Conservation (phyloP, 2,329 filamentous ascomycete species). For the Graphilbum sp. region DNA sequence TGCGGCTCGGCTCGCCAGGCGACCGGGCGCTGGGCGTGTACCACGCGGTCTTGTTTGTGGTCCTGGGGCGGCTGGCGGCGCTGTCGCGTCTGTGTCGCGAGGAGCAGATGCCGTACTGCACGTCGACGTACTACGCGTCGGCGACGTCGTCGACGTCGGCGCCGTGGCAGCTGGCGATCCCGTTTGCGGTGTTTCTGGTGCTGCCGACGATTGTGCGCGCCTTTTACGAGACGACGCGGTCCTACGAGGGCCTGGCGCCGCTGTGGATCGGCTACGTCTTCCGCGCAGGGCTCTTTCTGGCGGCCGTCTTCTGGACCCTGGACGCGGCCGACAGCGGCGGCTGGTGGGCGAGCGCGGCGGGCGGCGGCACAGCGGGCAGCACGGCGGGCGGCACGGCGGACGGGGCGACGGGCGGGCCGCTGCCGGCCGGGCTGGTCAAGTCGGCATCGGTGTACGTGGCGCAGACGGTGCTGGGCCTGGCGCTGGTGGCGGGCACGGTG, state of each 20-base stretch:
- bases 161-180: conserved; percentile 72
- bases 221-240: conserved; percentile 68
- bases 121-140: conserved; percentile 89
- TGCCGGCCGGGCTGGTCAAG: conserved; percentile 45
- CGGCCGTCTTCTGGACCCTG: conserved; percentile 72
- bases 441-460: conserved; percentile 60
- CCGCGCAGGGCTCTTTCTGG: conserved; percentile 57
- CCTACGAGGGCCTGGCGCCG: conserved; percentile 73
- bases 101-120: conserved; percentile 96
- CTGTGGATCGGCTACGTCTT: conserved; percentile 73
- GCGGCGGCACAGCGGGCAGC: too few species aligned
- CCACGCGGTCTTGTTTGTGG: conserved; percentile 69
- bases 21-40: conserved; percentile 66
- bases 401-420: too few species aligned
- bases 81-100: conserved; percentile 88
- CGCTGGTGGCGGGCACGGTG: conserved; percentile 67
- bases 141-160: conserved; percentile 84
- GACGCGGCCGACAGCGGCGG: conserved; percentile 77
- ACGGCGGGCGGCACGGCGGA: too few species aligned
- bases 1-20: conserved; percentile 48
- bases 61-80: conserved; percentile 65
- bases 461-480: conserved; percentile 62
- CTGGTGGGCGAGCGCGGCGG: conserved; percentile 42
- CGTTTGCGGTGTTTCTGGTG: conserved; percentile 53
- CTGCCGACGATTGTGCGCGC: conserved; percentile 63